Percentiles rank a stretch among this genome's conserved stretches.
Evolutionary conservation across 352 stramenopile genomes (phyloP).

Genomic region (Globisporangium yorkense): DNA sequence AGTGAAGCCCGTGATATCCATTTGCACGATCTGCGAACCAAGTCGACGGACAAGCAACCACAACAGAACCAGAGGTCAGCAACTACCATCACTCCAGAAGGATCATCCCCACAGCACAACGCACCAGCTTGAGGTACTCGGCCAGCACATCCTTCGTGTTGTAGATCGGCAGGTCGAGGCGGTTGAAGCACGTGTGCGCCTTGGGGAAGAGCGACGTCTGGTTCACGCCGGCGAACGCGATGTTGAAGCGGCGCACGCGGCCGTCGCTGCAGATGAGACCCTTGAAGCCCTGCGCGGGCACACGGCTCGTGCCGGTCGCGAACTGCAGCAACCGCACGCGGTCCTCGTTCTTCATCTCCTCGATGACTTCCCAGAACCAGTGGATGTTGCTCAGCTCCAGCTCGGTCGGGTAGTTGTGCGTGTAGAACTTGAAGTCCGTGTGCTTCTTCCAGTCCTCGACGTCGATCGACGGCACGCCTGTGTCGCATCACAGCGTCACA

Average conservation of each 20-base stretch:
- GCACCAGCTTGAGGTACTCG: conserved; percentile 62
- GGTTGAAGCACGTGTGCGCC: conserved; percentile 83
- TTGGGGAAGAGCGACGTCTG: conserved; percentile 71
- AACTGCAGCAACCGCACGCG: conserved; percentile 79
- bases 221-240: conserved; percentile 58
- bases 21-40: conserved; percentile 87
- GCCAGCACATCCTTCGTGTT: conserved; percentile 57
- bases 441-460: conserved; percentile 79
- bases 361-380: conserved; percentile 97
- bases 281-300: conserved; percentile 81
- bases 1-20: conserved; percentile 95
- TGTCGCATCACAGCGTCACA: too few species aligned
- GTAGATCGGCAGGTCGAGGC: conserved; percentile 78
- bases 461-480: conserved; percentile 72
- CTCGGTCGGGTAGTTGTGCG: conserved; percentile 53
- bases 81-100: too few species aligned
- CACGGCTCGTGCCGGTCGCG: conserved; percentile 71
- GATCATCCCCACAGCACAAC: background rate
- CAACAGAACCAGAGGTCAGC: background rate
- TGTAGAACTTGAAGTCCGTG: conserved; percentile 75
- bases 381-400: conserved; percentile 86
- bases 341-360: conserved; percentile 67
- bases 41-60: background rate
- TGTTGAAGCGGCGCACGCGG: conserved; percentile 69
- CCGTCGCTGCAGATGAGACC: conserved; percentile 79